Evolutionary conservation across 140 eudicot genomes (phyloP).

Genomic region (Anethum foeniculum): DNA sequence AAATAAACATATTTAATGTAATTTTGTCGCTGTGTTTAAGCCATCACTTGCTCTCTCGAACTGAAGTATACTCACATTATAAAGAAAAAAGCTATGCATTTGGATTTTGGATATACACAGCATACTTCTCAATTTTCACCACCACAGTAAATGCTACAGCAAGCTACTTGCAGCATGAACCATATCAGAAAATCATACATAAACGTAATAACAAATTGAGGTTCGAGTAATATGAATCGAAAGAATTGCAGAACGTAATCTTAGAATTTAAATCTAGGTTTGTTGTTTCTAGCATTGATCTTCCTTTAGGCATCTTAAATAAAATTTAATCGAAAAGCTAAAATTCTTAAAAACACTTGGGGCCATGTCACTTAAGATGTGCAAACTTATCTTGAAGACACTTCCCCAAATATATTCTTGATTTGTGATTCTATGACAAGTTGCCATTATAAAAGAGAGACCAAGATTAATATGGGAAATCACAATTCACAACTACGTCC

Average conservation of each 20-base stretch:
- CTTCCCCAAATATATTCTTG: not conserved
- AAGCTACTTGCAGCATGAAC: too few relatives aligned
- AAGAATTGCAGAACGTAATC: too few relatives aligned
- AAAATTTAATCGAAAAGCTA: not conserved
- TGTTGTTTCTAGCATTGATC: not conserved
- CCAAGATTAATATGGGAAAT: not conserved
- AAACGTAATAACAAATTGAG: too few relatives aligned
- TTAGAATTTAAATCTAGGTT: not conserved
- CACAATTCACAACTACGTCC: not conserved
- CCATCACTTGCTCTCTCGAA: not conserved
- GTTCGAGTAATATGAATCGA: too few relatives aligned
- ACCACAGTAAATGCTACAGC: too few relatives aligned
- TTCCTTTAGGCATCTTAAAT: not conserved
- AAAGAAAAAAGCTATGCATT: too few relatives aligned
- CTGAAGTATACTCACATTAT: too few relatives aligned
- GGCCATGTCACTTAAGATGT: slow-evolving; percentile 5
- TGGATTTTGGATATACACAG: too few relatives aligned
- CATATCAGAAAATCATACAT: too few relatives aligned
- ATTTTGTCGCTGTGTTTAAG: not conserved
- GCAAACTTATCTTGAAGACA: slow-evolving; percentile 6
- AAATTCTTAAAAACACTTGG: not conserved
- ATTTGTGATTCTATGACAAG: not conserved
- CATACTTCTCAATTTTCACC: too few relatives aligned
- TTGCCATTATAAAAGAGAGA: not conserved
- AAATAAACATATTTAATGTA: not conserved